Conservation (phyloP, 192 early-diverging fungal genomes). For the Podochytrium sp. region DNA sequence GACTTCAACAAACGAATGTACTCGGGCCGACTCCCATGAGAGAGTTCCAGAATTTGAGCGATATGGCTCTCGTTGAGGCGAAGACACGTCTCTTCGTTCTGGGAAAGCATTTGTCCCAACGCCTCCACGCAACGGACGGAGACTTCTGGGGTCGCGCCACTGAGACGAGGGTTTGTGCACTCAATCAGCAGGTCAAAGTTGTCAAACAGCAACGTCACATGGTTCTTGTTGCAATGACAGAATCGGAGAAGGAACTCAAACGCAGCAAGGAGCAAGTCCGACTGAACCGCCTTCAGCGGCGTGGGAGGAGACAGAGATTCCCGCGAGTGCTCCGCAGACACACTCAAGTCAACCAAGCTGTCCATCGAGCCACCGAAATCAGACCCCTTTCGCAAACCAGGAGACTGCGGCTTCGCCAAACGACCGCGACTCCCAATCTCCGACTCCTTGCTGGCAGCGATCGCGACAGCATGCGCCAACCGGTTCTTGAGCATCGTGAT, state of each 20-base stretch:
- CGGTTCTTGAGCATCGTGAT: constrained; percentile 22
- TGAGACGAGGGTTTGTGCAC: constrained; percentile 25
- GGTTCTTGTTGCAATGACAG: constrained; percentile 29
- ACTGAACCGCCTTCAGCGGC: constrained; percentile 24
- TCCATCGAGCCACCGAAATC: not conserved
- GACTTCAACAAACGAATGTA: constrained; percentile 31
- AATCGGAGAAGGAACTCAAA: constrained; percentile 38
- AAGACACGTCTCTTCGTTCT: constrained; percentile 20
- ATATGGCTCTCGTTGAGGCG: constrained; percentile 19
- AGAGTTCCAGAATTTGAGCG: constrained; percentile 34
- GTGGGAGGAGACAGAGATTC: not conserved
- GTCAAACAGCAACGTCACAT: constrained; percentile 24
- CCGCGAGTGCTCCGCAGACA: not conserved
- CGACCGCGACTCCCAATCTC: not conserved
- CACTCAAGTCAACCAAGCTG: not conserved
- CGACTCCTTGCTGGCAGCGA: not conserved
- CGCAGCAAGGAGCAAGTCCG: constrained; percentile 17
- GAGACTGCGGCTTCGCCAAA: not conserved
- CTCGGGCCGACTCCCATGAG: constrained; percentile 22
- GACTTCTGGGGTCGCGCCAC: constrained; percentile 17
- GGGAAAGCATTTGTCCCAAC: constrained; percentile 12
- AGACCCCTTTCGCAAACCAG: not conserved
- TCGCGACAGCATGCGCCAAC: constrained; percentile 10
- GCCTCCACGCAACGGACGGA: constrained; percentile 18
- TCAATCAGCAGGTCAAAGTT: constrained; percentile 39